Evolutionary conservation across 176 grass and related monocot species (phyloP).

Genomic region (Musa acuminata): DNA sequence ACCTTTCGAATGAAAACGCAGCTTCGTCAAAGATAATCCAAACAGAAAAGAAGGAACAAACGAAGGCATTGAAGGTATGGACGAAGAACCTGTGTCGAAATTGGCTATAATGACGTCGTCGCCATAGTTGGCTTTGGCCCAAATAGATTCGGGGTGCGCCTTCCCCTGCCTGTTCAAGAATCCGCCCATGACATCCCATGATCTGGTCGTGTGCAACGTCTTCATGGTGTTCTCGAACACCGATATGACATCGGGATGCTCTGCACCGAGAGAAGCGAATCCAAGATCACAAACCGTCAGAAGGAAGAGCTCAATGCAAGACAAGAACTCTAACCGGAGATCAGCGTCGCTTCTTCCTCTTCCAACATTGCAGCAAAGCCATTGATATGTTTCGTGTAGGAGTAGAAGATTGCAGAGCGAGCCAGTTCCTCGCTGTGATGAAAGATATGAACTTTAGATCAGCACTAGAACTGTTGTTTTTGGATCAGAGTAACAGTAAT

Average conservation of each 20-base stretch:
- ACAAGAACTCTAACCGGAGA: constrained; percentile 31
- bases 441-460: no score
- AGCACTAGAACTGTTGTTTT: no score
- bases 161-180: constrained; percentile 25
- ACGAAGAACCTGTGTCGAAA: constrained; percentile 52
- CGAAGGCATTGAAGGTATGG: neutral
- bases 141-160: constrained; percentile 35
- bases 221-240: constrained; percentile 42
- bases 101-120: constrained; percentile 54
- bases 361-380: constrained; percentile 64
- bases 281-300: neutral
- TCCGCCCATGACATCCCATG: constrained; percentile 55
- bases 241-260: constrained; percentile 48
- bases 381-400: constrained; percentile 70
- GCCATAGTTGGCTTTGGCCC: constrained; percentile 33
- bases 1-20: constrained; percentile 19
- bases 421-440: constrained; percentile 32
- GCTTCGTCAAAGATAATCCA: neutral
- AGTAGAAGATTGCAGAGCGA: constrained; percentile 54
- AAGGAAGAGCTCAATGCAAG: neutral
- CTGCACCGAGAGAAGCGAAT: constrained; percentile 13
- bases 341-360: constrained; percentile 23
- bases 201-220: constrained; percentile 62
- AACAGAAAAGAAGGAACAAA: neutral
- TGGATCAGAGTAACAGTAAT: neutral